Base-by-base conservation (phyloP, 1,284 basidiomycete species). In the Malassezia arunalokei region DNA sequence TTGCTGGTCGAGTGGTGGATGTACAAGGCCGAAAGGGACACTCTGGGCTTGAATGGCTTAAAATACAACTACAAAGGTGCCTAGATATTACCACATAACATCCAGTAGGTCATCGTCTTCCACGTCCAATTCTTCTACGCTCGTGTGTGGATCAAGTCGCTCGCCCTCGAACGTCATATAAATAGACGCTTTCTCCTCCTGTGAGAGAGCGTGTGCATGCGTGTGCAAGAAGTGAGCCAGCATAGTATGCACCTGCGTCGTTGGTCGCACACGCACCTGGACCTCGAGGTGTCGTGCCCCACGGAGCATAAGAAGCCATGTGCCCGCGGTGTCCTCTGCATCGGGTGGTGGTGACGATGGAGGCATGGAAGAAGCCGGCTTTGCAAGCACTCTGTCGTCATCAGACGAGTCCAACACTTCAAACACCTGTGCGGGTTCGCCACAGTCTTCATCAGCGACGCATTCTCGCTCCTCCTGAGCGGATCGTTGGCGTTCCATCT, bases 51-150 rank as follows among this genome's bases (percentile, higher is more conserved):
- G 14, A 54, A 57, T 29, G 62, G 60, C 7, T 40, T 70, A 27
- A 64, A 64, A 56, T 73, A 73, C 56, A 54, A 60, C 45, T 68
- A 70, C 52, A 70, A 70, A 46, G 62, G 65, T 17, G 70, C 68
- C 1, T 72, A 51, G 46, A 28, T 33, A 11, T 39, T 40, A 59
- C 54, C 48, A 59, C 33, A 50, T 35, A 3, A 59, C 49, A 20
- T 59, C 54, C 20, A 59, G 38, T 42, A 49, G 17, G 31, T 57
- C 58, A 11, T 46, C 54, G 15, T 64, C 60, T 27, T 64, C 62
- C 6, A 64, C 44, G 8, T 62, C 62, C 43, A 57, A 48, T 2
- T 64, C 59, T 14, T 40, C 47, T 6, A 66, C 58, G 3, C 52
- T 51, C 24, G 49, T 41, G 6, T 15, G 32, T 1, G 43, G 42